A percentile compares a stretch with the other conserved stretches of the same genome.
Conservation (phyloP, 2,329 filamentous ascomycete genomes). For the Aspergillus proliferans region DNA sequence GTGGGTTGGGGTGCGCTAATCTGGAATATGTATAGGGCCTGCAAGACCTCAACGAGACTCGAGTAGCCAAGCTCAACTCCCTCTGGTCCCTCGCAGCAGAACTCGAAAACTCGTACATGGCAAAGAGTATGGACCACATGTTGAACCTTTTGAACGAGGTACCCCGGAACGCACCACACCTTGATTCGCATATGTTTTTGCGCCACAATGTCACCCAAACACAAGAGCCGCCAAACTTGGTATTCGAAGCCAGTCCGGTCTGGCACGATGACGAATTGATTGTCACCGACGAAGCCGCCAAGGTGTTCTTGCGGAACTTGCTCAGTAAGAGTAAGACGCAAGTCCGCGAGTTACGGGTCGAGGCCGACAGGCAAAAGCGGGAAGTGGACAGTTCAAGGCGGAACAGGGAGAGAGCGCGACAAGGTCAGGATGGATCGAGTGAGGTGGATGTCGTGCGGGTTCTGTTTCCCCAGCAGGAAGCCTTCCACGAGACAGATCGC, state of each 20-base stretch:
- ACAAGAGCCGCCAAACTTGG: conserved; percentile 77
- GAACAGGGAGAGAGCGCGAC: conserved; percentile 67
- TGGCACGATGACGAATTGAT: conserved; percentile 93
- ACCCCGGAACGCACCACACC: conserved; percentile 73
- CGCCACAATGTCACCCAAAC: conserved; percentile 79
- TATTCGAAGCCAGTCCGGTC: conserved; percentile 88
- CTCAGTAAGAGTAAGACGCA: conserved; percentile 84
- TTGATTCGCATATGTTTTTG: conserved; percentile 98
- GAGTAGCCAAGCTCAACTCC: conserved; percentile 73
- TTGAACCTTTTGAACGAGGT: conserved; percentile 73
- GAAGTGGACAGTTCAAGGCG: conserved; percentile 76
- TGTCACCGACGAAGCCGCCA: conserved; percentile 78
- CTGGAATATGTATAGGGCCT: conserved; percentile 47
- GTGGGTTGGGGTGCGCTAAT: background rate
- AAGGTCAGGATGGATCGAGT: conserved; percentile 81
- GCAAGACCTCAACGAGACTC: conserved; percentile 88
- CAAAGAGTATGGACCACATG: conserved; percentile 65
- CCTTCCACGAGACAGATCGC: conserved; percentile 75
- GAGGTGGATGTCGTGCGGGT: conserved; percentile 77
- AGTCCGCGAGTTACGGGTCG: conserved; percentile 69
- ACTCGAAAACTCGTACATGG: conserved; percentile 73
- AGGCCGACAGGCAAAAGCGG: conserved; percentile 76
- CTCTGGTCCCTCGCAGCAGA: conserved; percentile 76
- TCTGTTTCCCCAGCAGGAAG: conserved; percentile 79
- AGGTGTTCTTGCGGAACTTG: conserved; percentile 85